Percentiles rank a stretch among this genome's conserved stretches.
Evolutionary conservation across 441 rosid species (phyloP).

Genomic region (Gossypium trilobum): DNA sequence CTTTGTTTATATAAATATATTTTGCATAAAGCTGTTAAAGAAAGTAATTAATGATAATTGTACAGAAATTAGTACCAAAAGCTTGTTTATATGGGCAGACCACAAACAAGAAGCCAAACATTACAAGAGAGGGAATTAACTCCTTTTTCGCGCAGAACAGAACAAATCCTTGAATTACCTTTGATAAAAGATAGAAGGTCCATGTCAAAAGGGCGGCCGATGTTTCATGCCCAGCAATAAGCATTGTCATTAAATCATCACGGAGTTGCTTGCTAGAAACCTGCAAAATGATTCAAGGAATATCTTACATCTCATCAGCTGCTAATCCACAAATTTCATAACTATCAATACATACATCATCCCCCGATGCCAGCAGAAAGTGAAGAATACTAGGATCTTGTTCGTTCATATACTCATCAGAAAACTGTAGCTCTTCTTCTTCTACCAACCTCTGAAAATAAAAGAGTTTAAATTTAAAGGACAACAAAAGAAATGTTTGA

Average conservation of each 20-base stretch:
- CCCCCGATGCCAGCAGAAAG: constrained; percentile 88
- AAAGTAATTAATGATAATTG: not conserved
- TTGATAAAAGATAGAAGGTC: constrained; percentile 88
- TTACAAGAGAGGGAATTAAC: not conserved
- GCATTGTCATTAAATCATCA: constrained; percentile 98
- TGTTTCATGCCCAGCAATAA: constrained; percentile 98
- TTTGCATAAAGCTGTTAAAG: not conserved
- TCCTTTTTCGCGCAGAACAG: not conserved
- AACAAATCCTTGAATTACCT: constrained; percentile 32
- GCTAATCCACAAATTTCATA: constrained; percentile 13
- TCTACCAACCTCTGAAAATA: constrained; percentile 79
- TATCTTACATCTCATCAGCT: constrained; percentile 7
- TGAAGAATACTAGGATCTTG: constrained; percentile 97
- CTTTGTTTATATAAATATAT: not conserved
- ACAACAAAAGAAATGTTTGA: not conserved
- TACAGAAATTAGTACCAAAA: not conserved
- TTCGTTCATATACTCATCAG: constrained; percentile 86
- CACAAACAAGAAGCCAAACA: not conserved
- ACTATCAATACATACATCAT: constrained; percentile 49
- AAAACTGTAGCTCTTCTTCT: constrained; percentile 84
- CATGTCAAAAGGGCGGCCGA: constrained; percentile 93
- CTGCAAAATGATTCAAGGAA: constrained; percentile 33
- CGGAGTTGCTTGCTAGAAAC: constrained; percentile 95
- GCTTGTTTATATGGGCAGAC: not conserved
- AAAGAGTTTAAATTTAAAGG: constrained; percentile 1